phyloP scores from a whole-genome alignment of 1,139 yeast species.

The Hansenula anomala region DNA sequence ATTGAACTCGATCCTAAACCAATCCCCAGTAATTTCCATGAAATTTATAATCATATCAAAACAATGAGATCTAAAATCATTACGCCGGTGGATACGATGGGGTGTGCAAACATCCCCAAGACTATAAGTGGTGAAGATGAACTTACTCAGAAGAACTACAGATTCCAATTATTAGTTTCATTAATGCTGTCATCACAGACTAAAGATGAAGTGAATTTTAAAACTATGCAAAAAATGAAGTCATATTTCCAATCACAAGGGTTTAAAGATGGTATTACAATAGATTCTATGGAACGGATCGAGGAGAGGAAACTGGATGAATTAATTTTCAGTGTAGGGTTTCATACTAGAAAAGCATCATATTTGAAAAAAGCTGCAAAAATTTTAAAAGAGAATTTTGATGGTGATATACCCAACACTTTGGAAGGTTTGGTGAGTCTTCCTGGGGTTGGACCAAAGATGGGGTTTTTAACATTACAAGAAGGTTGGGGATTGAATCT shows the following conservation, averaged over 20 bases:
- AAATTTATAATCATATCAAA: slow-evolving; percentile 58
- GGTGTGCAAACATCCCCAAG: slow-evolving; percentile 74
- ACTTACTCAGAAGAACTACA: slow-evolving; percentile 39
- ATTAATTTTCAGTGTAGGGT: slow-evolving; percentile 78
- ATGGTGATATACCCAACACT: slow-evolving; percentile 67
- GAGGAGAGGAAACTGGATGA: slow-evolving; percentile 56
- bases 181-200: slow-evolving; percentile 91
- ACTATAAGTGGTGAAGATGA: slow-evolving; percentile 27
- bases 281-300: slow-evolving; percentile 42
- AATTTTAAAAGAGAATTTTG: slow-evolving; percentile 44
- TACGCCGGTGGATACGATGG: slow-evolving; percentile 88
- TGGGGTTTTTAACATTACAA: slow-evolving; percentile 82
- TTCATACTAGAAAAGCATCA: slow-evolving; percentile 73
- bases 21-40: slow-evolving; percentile 44
- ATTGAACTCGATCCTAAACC: not conserved
- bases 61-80: slow-evolving; percentile 56
- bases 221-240: slow-evolving; percentile 64
- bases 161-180: slow-evolving; percentile 75
- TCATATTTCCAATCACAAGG: slow-evolving; percentile 34
- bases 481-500: slow-evolving; percentile 71
- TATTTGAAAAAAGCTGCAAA: slow-evolving; percentile 62
- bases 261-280: slow-evolving; percentile 34
- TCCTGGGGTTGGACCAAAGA: slow-evolving; percentile 96
- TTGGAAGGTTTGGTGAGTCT: slow-evolving; percentile 60
- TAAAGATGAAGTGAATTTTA: slow-evolving; percentile 78